Percentiles rank a stretch among this genome's conserved stretches.
Evolutionary conservation across 1,139 yeast genomes (phyloP).

Genomic region (Geotrichum fermentans): DNA sequence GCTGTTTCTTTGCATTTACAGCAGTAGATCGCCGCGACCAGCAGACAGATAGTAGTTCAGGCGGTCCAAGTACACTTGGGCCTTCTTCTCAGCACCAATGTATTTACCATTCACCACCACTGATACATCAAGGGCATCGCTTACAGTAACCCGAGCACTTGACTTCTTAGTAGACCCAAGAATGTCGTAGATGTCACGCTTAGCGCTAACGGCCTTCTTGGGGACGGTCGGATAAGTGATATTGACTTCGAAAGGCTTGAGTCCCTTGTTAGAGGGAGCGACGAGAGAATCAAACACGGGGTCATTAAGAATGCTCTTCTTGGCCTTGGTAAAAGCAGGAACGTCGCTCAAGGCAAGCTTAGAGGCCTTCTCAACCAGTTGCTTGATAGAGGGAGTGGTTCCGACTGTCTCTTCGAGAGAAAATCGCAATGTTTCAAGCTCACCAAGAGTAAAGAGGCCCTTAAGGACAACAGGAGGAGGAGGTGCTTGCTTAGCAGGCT

Average conservation of each 20-base stretch:
- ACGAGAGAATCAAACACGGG: constrained; percentile 64
- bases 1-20: constrained; percentile 6
- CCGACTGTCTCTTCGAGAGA: constrained; percentile 35
- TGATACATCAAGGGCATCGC: constrained; percentile 33
- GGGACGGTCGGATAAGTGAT: constrained; percentile 43
- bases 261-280: constrained; percentile 35
- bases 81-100: constrained; percentile 44
- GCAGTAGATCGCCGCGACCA: constrained; percentile 27
- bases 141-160: constrained; percentile 26
- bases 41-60: constrained; percentile 30
- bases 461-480: constrained; percentile 18
- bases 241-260: constrained; percentile 54
- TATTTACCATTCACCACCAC: constrained; percentile 48
- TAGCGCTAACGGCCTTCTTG: constrained; percentile 28
- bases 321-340: constrained; percentile 45
- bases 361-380: constrained; percentile 40
- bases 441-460: constrained; percentile 19
- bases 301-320: constrained; percentile 47
- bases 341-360: constrained; percentile 38
- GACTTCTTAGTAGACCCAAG: constrained; percentile 32
- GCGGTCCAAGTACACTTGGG: constrained; percentile 38
- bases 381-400: constrained; percentile 31
- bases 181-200: constrained; percentile 42
- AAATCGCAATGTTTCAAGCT: constrained; percentile 24
- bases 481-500: constrained; percentile 16